Conservation (phyloP, 768 basidiomycete species). For the Phylloporus sp. region DNA sequence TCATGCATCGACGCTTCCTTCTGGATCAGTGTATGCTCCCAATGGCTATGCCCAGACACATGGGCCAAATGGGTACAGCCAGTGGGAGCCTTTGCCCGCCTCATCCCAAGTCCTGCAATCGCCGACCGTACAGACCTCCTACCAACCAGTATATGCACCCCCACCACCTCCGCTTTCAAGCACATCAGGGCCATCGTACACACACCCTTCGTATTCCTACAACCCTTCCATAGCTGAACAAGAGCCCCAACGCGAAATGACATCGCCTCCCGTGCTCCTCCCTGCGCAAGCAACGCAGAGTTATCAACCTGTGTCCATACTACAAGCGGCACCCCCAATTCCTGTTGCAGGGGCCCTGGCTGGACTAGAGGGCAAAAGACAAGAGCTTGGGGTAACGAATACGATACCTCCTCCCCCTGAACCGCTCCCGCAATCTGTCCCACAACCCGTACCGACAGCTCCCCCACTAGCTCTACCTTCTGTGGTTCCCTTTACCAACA, state of each 20-base stretch:
- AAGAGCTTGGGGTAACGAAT: constrained; percentile 3
- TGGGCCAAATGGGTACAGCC: constrained; percentile 32
- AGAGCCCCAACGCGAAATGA: constrained; percentile 12
- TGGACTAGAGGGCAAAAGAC: constrained; percentile 16
- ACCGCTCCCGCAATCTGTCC: constrained; percentile 15
- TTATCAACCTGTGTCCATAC: constrained; percentile 21
- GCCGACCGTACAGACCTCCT: constrained; percentile 25
- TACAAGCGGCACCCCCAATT: constrained; percentile 8
- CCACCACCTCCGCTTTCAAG: constrained; percentile 19
- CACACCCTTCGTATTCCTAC: constrained; percentile 12
- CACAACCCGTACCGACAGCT: constrained; percentile 13
- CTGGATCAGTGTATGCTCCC: constrained; percentile 16
- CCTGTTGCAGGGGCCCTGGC: constrained; percentile 1
- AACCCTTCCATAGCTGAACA: constrained; percentile 8
- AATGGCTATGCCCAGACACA: constrained; percentile 32
- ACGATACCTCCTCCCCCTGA: constrained; percentile 5
- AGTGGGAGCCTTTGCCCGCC: constrained; percentile 21
- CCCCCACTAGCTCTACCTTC: constrained; percentile 15
- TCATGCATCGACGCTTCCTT: constrained; percentile 25
- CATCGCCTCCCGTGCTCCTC: constrained; percentile 7
- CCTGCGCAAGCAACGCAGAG: constrained; percentile 12
- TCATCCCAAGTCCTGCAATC: constrained; percentile 26
- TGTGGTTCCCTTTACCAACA: constrained; percentile 14
- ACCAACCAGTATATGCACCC: constrained; percentile 27
- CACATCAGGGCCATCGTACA: constrained; percentile 12